These are phyloP conservation scores for Penicillium maclennaniae DNA, from an alignment of 495 filamentous ascomycete species.

Conservation along the genomic window DNA sequence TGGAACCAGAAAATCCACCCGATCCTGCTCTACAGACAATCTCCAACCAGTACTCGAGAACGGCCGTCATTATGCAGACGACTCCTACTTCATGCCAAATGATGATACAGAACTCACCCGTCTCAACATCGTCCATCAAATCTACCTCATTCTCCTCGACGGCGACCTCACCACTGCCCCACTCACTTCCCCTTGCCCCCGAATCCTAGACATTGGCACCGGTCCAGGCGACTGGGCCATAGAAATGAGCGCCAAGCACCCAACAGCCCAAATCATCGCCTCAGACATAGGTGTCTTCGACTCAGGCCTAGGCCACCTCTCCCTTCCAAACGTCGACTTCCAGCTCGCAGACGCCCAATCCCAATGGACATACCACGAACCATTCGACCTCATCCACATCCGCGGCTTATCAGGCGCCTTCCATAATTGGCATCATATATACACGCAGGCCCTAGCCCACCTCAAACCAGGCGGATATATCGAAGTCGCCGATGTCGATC, in stretches of 20 bases:
- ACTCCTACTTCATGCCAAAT: conserved; percentile 71
- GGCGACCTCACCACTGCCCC: conserved; percentile 56
- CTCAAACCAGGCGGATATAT: conserved; percentile 64
- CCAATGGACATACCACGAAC: conserved; percentile 52
- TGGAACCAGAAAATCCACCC: conserved; percentile 48
- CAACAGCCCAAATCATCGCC: conserved; percentile 60
- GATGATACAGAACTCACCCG: conserved; percentile 72
- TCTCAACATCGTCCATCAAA: conserved; percentile 62
- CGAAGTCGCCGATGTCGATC: conserved; percentile 47
- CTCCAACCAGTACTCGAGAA: conserved; percentile 58
- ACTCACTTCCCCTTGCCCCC: conserved; percentile 45
- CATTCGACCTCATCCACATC: conserved; percentile 65
- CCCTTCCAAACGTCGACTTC: conserved; percentile 65
- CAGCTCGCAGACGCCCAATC: conserved; percentile 64
- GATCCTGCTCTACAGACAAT: conserved; percentile 54
- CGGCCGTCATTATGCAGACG: conserved; percentile 62
- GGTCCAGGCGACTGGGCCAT: conserved; percentile 74
- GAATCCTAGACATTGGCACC: conserved; percentile 67
- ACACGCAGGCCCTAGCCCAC: conserved; percentile 55
- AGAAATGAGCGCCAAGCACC: conserved; percentile 61
- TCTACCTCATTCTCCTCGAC: conserved; percentile 59
- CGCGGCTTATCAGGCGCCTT: conserved; percentile 63
- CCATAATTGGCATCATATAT: conserved; percentile 57
- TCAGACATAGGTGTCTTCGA: conserved; percentile 58
- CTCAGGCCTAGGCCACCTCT: conserved; percentile 40